Evolutionary conservation across 192 early-diverging fungal genomes (phyloP), one percentile per base, ranked within the genome.

Genomic region (Linderina pennispora): DNA sequence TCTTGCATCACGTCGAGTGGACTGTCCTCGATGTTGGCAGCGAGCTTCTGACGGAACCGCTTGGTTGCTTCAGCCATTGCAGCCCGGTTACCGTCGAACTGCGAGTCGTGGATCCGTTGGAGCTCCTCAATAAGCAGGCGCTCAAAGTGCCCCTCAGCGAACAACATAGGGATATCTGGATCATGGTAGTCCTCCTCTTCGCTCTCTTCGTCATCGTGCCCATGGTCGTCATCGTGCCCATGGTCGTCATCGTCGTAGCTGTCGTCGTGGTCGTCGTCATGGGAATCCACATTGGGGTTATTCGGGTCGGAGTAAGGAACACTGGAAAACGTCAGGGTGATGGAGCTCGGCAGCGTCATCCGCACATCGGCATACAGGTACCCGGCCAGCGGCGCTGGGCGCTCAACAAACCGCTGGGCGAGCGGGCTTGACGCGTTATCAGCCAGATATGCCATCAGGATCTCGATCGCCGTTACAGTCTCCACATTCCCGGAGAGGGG

Each of bases 401-500:
- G 66, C 62, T 93, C 89, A 5, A 88, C 83, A 82, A 91, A 91
- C 19, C 64, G 76, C 58, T 87, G 87, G 23, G 72, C 58, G 35
- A 90, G 78, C 4, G 84, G 86, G 20, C 81, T 83, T 3, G 86
- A 81, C 13, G 83, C 53, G 14, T 72, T 77, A 25, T 87, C 86
- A 8, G 78, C 75, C 40, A 93, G 55, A 43, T 80, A 91, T 5
- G 82, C 75, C 35, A 85, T 56, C 32, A 93, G 55, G 23, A 93
- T 79, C 39, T 89, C 81, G 3, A 91, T 46, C 1, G 82, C 82
- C 8, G 80, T 44, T 28, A 72, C 63, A 1, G 76, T 76, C 24
- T 76, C 65, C 6, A 82, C 50, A 39, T 91, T 85, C 15, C 72
- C 71, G 0, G 77, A 67, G 5, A 38, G 54, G 8, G 90, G 90